Evolutionary conservation across 2,329 filamentous ascomycete species (phyloP), one percentile per base, ranked within the genome.

Genomic region (Thelonectria rubi): DNA sequence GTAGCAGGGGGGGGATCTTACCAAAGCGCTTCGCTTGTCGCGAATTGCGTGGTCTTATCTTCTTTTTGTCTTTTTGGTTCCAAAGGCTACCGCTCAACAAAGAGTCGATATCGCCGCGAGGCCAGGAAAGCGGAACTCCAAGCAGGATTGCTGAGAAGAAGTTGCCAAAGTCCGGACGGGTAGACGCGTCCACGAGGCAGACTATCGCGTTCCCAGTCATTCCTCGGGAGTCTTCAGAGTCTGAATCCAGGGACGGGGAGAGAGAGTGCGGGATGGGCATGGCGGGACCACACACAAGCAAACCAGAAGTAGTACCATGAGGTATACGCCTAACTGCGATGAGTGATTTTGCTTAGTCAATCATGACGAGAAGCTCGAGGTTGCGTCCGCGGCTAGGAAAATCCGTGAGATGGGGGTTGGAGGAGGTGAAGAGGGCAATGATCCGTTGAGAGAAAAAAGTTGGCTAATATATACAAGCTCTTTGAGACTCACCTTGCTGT

Each of bases 381-480:
- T 53, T 63, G 34, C 11, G 61, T 60, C 67, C 55, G 60, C 62
- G 69, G 66, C 59, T 32, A 45, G 26, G 26, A 56, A 58, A 46
- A 53, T 71, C 69, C 67, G 68, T 68, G 67, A 66, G 51, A 43
- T 52, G 45, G 55, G 43, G 47, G 30, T 21, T 47, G 34, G 18
- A 40, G 40, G 39, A 49, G 48, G 52, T 59, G 63, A 65, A 43
- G 65, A 56, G 54, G 63, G 60, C 69, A 65, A 66, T 68, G 64
- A 69, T 72, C 72, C 74, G 74, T 79, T 79, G 75, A 77, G 65
- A 70, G 69, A 47, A 46, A n/a, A 46, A 30, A 75, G 73, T 77
- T 80, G 77, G 78, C 75, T 76, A 76, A 78, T 82, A 84, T 82
- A 80, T 83, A 84, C 81, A 84, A 79, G 79, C 78, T 79, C 76